Evolutionary conservation across 441 rosid species (phyloP), one percentile per base, ranked within the genome.

Genomic region (Erodium trifolium): DNA sequence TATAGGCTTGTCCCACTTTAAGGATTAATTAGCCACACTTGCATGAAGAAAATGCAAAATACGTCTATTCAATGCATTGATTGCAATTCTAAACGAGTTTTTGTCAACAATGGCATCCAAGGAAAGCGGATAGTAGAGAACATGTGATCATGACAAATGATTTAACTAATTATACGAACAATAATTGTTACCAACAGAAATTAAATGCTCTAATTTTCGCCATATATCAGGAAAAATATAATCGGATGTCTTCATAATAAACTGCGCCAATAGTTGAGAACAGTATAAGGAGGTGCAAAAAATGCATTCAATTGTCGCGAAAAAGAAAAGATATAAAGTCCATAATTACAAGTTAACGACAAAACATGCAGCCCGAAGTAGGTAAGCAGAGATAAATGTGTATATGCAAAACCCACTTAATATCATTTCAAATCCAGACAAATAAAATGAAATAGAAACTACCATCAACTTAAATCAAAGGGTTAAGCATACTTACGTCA

Each of bases 401-500:
- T 49, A 13, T 49, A 49, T 49, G 57, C 12, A 49, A 13, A 49
- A 49, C 57, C 57, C 45, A 49, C 57, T 49, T 49, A 49, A 1
- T 3, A 6, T 14, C 57, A 49, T 14, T 49, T 49, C 17, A 49
- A 49, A 3, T 49, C 57, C 57, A 49, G 17, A 49, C 5, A 13
- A 49, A 49, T 3, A n/a, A 49, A 49, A 49, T 49, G 57, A 49
- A 49, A 49, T n/a, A 49, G 16, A 49, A 49, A 49, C 57, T 49
- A 12, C 57, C 55, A 4, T 49, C 1, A 49, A 3, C 17, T 39
- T 2, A 5, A 4, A 31, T 2, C 16, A 47, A 23, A 4, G n/a
- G 27, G 51, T 23, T 62, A 4, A 19, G n/a, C 14, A 72, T 59
- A 79, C 94, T 82, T 82, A 94, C 99, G 97, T 94, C 68, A 92